Base-by-base conservation (phyloP, 805 yeast species). In the Yamadazyma paraphyllophila region DNA sequence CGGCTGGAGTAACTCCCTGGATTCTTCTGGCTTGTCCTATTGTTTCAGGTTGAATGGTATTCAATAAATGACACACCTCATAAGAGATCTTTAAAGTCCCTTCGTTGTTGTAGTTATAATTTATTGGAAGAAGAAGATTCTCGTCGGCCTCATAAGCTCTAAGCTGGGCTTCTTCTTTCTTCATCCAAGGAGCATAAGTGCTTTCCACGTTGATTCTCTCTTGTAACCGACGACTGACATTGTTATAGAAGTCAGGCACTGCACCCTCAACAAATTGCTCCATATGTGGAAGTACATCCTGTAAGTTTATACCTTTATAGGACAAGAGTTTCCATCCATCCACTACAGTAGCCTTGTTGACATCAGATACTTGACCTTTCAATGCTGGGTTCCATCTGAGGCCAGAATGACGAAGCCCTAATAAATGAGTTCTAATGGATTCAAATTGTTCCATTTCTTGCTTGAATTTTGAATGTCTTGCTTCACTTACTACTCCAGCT, bases 1-100 rank as follows among this genome's bases (percentile, higher is more conserved):
- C 94, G 0, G 97, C 92, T 0, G 98, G 96, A 0, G 98, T 92
- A 2, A 94, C 82, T 0, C 99, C 98, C 58, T 94, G 96, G 10
- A 92, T 85, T 54, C 98, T 74, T 60, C 96, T 77, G 0, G 98
- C 98, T 61, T 94, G 98, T 0, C 98, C 98, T 37, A 94, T 80
- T 0, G 97, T 94, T 44, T 80, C 80, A 0, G 99, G 99, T 50
- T 87, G 84, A 12, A 88, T 81, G 9, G 76, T 73, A 56, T 88
- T 87, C 44, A 94, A 69, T 9, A 86, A 66, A 13, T 70, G 72
- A 46, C 85, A 78, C 25, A 83, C 91, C 59, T 92, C 97, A 20
- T 78, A 73, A 1, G 96, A 86, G n/a, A 92, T 65, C 46, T 69
- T 71, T 32, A 69, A 44, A 20, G 54, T 62, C 0, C 88, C 79